phyloP scores from a whole-genome alignment of 2,329 filamentous ascomycete genomes.

The Waltergamsia citrina region DNA sequence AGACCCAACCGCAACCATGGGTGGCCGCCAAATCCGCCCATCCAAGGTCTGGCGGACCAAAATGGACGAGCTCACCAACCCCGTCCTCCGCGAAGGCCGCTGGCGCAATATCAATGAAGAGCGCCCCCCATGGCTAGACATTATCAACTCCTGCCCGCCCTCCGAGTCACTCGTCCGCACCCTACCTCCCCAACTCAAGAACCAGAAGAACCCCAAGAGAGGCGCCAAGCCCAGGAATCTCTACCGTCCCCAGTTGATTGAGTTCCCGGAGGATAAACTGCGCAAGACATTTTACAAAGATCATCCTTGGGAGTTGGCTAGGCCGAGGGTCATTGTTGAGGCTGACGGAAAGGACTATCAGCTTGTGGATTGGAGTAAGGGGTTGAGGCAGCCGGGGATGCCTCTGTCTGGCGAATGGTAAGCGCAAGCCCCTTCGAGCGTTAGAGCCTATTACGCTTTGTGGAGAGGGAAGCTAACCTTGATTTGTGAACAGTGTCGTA shows the following conservation, averaged over 20 bases:
- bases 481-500: constrained; percentile 56
- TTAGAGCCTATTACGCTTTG: too few relatives aligned
- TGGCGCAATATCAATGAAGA: constrained; percentile 19
- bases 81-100: constrained; percentile 24
- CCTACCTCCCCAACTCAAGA: constrained; percentile 38
- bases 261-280: constrained; percentile 75
- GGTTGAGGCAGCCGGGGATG: constrained; percentile 64
- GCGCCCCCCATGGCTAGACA: constrained; percentile 39
- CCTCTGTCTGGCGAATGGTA: constrained; percentile 79
- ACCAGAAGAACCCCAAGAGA: constrained; percentile 22
- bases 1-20: constrained; percentile 18
- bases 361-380: constrained; percentile 68
- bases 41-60: constrained; percentile 37
- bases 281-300: constrained; percentile 80
- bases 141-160: constrained; percentile 44
- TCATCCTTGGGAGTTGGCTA: constrained; percentile 93
- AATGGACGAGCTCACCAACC: constrained; percentile 30
- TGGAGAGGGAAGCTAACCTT: not conserved
- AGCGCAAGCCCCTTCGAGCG: constrained; percentile 11
- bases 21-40: constrained; percentile 33
- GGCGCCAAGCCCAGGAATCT: constrained; percentile 54
- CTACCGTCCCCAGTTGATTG: constrained; percentile 70
- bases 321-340: constrained; percentile 79
- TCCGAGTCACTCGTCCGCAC: constrained; percentile 47
- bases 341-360: constrained; percentile 73